These are phyloP conservation scores for Maudiozyma serrabonitensis DNA, from an alignment of 805 yeast genomes.

Conservation along the genomic window DNA sequence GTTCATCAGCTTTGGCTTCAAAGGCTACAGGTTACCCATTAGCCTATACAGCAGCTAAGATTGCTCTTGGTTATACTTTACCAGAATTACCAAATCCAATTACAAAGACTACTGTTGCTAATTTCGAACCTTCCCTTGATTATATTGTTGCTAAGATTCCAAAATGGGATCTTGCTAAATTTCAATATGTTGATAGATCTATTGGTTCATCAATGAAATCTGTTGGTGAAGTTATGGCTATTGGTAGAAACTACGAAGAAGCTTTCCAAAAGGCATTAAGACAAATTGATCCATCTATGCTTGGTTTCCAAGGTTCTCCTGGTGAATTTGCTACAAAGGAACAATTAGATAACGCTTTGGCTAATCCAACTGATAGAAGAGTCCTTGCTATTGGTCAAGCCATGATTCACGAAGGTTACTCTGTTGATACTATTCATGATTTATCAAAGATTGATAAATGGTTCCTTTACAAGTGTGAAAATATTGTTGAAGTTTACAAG, in stretches of 20 bases:
- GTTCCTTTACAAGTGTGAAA: slow-evolving; percentile 88
- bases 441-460: slow-evolving; percentile 89
- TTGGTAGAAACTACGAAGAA: slow-evolving; percentile 96
- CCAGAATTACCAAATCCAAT: slow-evolving; percentile 95
- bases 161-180: slow-evolving; percentile 94
- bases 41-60: slow-evolving; percentile 97
- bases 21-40: slow-evolving; percentile 98
- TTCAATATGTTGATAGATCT: slow-evolving; percentile 88
- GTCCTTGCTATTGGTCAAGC: slow-evolving; percentile 99
- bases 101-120: slow-evolving; percentile 90
- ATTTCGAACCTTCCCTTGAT: slow-evolving; percentile 94
- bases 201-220: slow-evolving; percentile 97
- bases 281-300: slow-evolving; percentile 82
- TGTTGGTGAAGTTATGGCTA: slow-evolving; percentile 98
- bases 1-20: slow-evolving; percentile 96
- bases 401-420: slow-evolving; percentile 76
- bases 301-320: slow-evolving; percentile 85
- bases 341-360: slow-evolving; percentile 63
- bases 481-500: slow-evolving; percentile 82
- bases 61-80: slow-evolving; percentile 87
- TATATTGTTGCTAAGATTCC: slow-evolving; percentile 96
- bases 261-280: slow-evolving; percentile 95
- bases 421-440: slow-evolving; percentile 88
- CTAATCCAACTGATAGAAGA: slow-evolving; percentile 90
- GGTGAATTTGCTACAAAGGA: slow-evolving; percentile 45